Conservation (phyloP, 2,329 filamentous ascomycete genomes). For the Cercospora beticola region DNA sequence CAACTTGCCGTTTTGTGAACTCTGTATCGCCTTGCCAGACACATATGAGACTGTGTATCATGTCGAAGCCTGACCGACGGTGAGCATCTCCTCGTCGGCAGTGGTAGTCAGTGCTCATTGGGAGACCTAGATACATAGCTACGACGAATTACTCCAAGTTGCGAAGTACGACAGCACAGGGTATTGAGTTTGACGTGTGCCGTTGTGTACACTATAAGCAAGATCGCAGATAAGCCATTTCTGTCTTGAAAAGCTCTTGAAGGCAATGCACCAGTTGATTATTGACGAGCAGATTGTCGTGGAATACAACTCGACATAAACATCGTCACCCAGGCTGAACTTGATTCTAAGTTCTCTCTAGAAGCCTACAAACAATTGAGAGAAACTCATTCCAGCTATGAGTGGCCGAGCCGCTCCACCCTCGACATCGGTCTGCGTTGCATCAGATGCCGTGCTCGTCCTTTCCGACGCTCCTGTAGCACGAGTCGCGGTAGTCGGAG, state of each 20-base stretch:
- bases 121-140: background rate
- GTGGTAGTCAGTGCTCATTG: background rate
- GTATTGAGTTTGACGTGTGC: background rate
- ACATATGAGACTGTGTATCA: background rate
- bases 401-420: background rate
- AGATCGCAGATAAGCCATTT: too few species aligned
- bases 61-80: background rate
- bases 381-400: background rate
- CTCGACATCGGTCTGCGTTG: background rate
- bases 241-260: too few species aligned
- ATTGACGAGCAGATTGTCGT: too few species aligned
- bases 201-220: background rate
- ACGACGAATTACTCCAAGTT: too few species aligned
- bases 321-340: too few species aligned
- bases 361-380: background rate
- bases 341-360: background rate
- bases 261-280: too few species aligned
- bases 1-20: background rate
- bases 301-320: too few species aligned
- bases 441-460: background rate
- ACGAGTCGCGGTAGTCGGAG: background rate
- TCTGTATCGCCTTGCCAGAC: background rate
- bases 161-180: background rate
- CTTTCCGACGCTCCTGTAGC: background rate
- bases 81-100: background rate